These are phyloP conservation scores for Lasiodiplodia theobromae DNA, from an alignment of 2,329 filamentous ascomycete species.

Conservation along the genomic window DNA sequence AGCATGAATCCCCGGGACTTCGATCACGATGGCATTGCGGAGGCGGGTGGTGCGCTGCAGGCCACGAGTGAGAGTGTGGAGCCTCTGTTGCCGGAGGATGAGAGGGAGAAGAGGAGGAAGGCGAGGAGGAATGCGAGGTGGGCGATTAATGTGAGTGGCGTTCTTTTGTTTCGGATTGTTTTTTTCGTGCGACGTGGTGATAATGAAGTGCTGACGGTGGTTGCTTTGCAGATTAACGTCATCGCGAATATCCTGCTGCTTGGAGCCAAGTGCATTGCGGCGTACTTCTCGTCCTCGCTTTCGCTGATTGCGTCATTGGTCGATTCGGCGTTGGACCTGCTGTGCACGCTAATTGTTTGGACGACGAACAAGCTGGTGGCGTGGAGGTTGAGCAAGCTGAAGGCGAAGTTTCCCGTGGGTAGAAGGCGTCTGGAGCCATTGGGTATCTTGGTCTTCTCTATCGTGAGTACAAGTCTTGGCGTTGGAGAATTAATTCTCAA, in stretches of 20 bases:
- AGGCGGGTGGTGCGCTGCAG: conserved; percentile 58
- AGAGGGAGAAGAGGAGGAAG: conserved; percentile 56
- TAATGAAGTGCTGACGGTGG: neutral
- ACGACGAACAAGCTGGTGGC: conserved; percentile 65
- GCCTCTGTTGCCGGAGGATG: conserved; percentile 62
- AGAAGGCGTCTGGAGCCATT: conserved; percentile 63
- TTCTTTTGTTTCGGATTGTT: neutral
- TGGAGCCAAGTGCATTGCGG: conserved; percentile 62
- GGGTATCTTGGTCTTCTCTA: conserved; percentile 61
- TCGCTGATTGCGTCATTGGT: conserved; percentile 68
- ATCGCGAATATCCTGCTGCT: conserved; percentile 66
- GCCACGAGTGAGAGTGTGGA: conserved; percentile 59
- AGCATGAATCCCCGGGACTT: conserved; percentile 64
- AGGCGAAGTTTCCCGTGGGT: conserved; percentile 63
- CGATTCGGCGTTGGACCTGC: conserved; percentile 66
- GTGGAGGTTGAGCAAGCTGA: conserved; percentile 61
- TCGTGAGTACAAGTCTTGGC: neutral
- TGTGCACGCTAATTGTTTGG: conserved; percentile 69
- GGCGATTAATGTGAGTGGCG: conserved; percentile 61
- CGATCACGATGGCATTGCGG: conserved; percentile 63
- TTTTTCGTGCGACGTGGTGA: no score
- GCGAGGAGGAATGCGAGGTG: conserved; percentile 59
- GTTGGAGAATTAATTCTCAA: neutral
- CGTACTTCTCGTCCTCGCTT: conserved; percentile 63
- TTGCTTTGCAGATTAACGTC: conserved; percentile 60